Evolutionary conservation across 2,329 filamentous ascomycete species (phyloP).

Genomic region (Colletotrichum zoysiae): DNA sequence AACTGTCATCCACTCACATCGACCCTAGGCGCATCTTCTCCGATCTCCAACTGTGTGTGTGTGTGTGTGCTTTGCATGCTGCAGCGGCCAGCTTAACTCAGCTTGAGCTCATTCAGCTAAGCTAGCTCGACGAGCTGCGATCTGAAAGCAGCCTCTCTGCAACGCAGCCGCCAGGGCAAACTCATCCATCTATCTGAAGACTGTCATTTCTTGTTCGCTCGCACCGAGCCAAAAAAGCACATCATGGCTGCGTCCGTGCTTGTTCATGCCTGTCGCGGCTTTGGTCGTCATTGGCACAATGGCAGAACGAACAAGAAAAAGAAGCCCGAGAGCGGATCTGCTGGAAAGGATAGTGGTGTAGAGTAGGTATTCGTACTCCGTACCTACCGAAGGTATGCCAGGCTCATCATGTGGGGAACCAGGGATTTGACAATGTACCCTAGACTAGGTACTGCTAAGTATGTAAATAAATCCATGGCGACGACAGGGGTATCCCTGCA

Average conservation of each 20-base stretch:
- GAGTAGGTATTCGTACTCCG: too few relatives aligned
- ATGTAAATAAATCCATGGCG: neutral
- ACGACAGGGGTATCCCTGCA: conserved; percentile 44
- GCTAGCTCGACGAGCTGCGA: conserved; percentile 21
- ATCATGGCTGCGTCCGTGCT: conserved; percentile 29
- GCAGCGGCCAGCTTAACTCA: conserved; percentile 12
- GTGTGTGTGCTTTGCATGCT: conserved; percentile 17
- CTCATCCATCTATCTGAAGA: conserved; percentile 25
- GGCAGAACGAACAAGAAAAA: conserved; percentile 22
- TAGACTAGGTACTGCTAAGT: too few relatives aligned
- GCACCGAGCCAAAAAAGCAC: conserved; percentile 25
- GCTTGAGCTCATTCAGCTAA: conserved; percentile 27
- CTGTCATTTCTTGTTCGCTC: conserved; percentile 9
- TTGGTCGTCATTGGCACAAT: conserved; percentile 32
- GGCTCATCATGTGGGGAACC: conserved; percentile 46
- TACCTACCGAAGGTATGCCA: conserved; percentile 8
- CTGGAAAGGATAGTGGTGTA: conserved; percentile 39
- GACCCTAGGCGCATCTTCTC: conserved; percentile 19
- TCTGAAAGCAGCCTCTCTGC: conserved; percentile 19
- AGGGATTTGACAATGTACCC: conserved; percentile 43
- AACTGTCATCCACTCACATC: conserved; percentile 14
- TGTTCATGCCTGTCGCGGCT: conserved; percentile 34
- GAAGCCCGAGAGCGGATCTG: conserved; percentile 44
- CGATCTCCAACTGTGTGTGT: conserved; percentile 18
- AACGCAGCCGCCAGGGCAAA: conserved; percentile 22